A percentile compares a stretch with the other conserved stretches of the same genome.
Evolutionary conservation across 768 basidiomycete species (phyloP).

Genomic region (Leccinum broughii): DNA sequence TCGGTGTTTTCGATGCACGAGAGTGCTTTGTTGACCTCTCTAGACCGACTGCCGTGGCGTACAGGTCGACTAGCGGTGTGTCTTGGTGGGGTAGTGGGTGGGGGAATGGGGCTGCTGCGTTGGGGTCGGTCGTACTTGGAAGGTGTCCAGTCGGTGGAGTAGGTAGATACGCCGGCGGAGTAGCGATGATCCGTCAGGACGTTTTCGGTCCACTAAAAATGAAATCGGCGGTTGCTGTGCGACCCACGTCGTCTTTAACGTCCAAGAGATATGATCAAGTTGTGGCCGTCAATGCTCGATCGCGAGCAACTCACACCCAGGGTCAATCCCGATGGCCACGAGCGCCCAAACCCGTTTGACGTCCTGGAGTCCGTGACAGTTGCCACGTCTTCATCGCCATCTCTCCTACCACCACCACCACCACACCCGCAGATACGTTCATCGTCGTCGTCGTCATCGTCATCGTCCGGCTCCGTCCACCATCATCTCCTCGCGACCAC

Average conservation of each 20-base stretch:
- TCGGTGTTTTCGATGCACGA: background rate
- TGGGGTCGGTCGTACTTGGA: constrained; percentile 37
- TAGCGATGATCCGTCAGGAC: constrained; percentile 10
- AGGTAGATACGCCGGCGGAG: constrained; percentile 9
- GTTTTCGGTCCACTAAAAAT: constrained; percentile 7
- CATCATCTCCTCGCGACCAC: constrained; percentile 33
- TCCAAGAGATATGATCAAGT: constrained; percentile 57
- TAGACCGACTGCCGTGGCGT: constrained; percentile 62
- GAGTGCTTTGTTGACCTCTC: constrained; percentile 1
- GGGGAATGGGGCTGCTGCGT: constrained; percentile 48
- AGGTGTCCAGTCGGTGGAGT: constrained; percentile 16
- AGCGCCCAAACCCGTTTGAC: constrained; percentile 67
- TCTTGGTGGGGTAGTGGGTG: constrained; percentile 61
- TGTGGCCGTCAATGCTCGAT: constrained; percentile 57
- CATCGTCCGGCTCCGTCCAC: constrained; percentile 23
- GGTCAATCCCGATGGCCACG: constrained; percentile 41
- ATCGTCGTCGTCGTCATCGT: constrained; percentile 11
- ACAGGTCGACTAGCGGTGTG: constrained; percentile 46
- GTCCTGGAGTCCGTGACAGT: constrained; percentile 33
- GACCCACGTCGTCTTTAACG: constrained; percentile 11
- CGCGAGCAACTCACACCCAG: constrained; percentile 60
- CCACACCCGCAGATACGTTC: constrained; percentile 10
- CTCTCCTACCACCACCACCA: constrained; percentile 13
- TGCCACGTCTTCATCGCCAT: constrained; percentile 23
- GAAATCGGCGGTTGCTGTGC: constrained; percentile 8